Conservation (phyloP, 2,329 filamentous ascomycete genomes). For the Ophiostoma sp. region DNA sequence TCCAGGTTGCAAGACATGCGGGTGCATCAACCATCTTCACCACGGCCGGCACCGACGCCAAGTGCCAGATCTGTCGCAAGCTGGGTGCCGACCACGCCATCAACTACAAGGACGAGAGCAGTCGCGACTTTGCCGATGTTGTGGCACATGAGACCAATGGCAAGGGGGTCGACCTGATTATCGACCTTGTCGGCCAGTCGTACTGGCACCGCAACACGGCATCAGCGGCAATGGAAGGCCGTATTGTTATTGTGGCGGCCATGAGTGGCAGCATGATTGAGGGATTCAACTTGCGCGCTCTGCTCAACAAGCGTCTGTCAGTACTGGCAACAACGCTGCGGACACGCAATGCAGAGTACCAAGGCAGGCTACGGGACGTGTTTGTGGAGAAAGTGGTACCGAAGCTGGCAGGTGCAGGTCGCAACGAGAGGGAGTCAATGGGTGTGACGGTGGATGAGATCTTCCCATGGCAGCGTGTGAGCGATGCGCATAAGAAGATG, state of each 20-base stretch:
- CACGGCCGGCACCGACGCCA: slow-evolving; percentile 37
- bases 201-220: slow-evolving; percentile 19
- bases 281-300: not conserved
- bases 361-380: not conserved
- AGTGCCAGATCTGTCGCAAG: slow-evolving; percentile 37
- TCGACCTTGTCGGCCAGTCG: slow-evolving; percentile 23
- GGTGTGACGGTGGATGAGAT: slow-evolving; percentile 18
- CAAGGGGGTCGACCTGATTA: slow-evolving; percentile 22
- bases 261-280: slow-evolving; percentile 18
- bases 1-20: slow-evolving; percentile 30
- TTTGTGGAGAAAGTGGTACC: slow-evolving; percentile 15
- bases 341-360: slow-evolving; percentile 8
- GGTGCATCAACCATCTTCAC: slow-evolving; percentile 34
- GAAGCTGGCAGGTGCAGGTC: not conserved
- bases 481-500: slow-evolving; percentile 18
- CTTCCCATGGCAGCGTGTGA: slow-evolving; percentile 2
- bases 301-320: slow-evolving; percentile 16
- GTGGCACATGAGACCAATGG: slow-evolving; percentile 16
- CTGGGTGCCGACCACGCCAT: slow-evolving; percentile 36
- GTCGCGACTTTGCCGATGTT: slow-evolving; percentile 29
- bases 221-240: slow-evolving; percentile 15
- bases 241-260: slow-evolving; percentile 16
- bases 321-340: slow-evolving; percentile 16
- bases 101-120: slow-evolving; percentile 36
- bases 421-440: not conserved